phyloP scores from a whole-genome alignment of 2,329 filamentous ascomycete genomes.

The Acrocalymma vagum region DNA sequence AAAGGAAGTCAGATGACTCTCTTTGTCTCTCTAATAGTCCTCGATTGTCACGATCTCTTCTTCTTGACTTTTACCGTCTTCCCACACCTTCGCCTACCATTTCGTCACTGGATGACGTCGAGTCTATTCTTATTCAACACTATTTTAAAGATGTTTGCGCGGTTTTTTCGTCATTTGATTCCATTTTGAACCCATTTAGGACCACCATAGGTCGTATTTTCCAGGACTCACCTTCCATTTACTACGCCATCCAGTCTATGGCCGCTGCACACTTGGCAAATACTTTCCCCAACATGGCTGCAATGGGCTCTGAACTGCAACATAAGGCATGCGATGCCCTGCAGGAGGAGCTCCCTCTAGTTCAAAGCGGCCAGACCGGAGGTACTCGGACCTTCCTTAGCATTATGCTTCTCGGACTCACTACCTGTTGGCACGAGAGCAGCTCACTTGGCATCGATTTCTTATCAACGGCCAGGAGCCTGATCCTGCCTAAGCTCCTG shows the following conservation, averaged over 20 bases:
- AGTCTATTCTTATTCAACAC: conserved; percentile 67
- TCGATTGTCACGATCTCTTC: conserved; percentile 48
- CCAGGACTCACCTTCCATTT: conserved; percentile 66
- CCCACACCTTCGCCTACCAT: conserved; percentile 42
- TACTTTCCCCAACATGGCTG: conserved; percentile 63
- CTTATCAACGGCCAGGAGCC: conserved; percentile 57
- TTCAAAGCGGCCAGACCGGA: conserved; percentile 47
- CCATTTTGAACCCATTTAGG: conserved; percentile 67
- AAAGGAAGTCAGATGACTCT: conserved; percentile 25
- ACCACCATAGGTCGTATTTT: conserved; percentile 66
- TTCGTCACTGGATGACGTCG: conserved; percentile 54
- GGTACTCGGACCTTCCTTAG: conserved; percentile 64
- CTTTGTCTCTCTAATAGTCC: conserved; percentile 29
- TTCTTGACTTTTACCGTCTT: conserved; percentile 47
- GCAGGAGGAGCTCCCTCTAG: conserved; percentile 57
- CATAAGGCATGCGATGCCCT: conserved; percentile 62
- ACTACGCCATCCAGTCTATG: conserved; percentile 71
- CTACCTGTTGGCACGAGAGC: conserved; percentile 68
- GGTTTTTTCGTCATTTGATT: conserved; percentile 72
- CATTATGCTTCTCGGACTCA: conserved; percentile 66
- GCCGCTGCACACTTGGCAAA: conserved; percentile 68
- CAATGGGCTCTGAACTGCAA: conserved; percentile 60
- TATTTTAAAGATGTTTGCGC: conserved; percentile 71
- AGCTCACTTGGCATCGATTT: conserved; percentile 63
- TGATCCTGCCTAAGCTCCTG: conserved; percentile 55